Base-by-base conservation (phyloP, 768 basidiomycete species). In the Lentinula lateritia region DNA sequence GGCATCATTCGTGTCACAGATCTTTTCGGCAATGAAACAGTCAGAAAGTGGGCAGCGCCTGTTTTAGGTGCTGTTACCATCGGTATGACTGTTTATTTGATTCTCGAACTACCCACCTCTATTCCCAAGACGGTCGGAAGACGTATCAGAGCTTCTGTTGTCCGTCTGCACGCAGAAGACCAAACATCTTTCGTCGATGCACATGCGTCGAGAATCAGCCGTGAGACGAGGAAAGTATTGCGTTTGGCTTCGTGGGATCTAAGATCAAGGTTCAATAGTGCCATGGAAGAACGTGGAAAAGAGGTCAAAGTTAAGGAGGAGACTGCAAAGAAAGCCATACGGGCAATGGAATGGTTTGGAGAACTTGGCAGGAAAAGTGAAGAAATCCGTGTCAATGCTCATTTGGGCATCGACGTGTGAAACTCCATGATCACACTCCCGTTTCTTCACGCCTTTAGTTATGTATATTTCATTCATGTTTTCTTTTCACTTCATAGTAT, bases 161-260 rank as follows among this genome's bases (percentile, higher is more conserved):
- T 80, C 15, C 76, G 72, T 36, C 77, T 78, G 48, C 79, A 79
- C 35, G 76, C 34, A 16, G 81, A 81, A 23, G 74, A 77, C 38
- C 82, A 84, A 52, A 79, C 85, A 56, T 72, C 78, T 35, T 94
- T 88, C 68, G 81, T 89, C 35, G 83, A 87, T 60, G 78, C 75
- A 2, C 88, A 98, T 69, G 81, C 84, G 2, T 80, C 77, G 46
- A 80, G 96, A 20, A 81, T 98, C 43, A 77, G 85, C 57, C 79
- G 86, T 41, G 96, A 98, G 81, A 92, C 93, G 23, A 83, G 96
- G 67, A 98, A 98, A 77, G 96, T 99, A 50, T 76, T 99, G 62
- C 80, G 95, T 52, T 73, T 94, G 35, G 95, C 92, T 18, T 87
- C 90, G 20, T 98, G 93, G 93, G 95, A 98, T 72, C 70, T 95